These are phyloP conservation scores for Sporothrix pallida DNA, from an alignment of 2,329 filamentous ascomycete genomes.

Conservation along the genomic window DNA sequence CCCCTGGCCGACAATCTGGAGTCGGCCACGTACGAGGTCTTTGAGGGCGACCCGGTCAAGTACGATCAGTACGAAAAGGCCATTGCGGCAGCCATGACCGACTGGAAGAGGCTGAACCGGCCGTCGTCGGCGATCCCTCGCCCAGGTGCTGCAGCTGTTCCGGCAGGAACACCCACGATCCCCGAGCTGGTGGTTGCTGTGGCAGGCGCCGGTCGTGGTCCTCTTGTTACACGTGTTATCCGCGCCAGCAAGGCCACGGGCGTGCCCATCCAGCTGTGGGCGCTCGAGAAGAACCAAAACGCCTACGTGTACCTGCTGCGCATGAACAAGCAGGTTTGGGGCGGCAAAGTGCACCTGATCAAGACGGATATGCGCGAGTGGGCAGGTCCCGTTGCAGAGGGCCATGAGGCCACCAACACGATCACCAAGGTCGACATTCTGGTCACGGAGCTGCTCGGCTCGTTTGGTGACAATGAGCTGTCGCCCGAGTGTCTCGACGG, in stretches of 20 bases:
- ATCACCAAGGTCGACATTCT: conserved; percentile 84
- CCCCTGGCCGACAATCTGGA: conserved; percentile 95
- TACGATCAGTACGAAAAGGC: conserved; percentile 95
- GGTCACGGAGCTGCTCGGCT: conserved; percentile 90
- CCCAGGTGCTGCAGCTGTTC: conserved; percentile 54
- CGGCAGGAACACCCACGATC: conserved; percentile 34
- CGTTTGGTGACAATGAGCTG: conserved; percentile 95
- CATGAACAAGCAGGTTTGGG: conserved; percentile 85
- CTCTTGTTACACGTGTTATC: conserved; percentile 85
- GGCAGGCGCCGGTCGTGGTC: conserved; percentile 89
- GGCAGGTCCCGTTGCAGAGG: conserved; percentile 73
- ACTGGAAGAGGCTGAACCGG: conserved; percentile 76
- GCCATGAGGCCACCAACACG: conserved; percentile 52
- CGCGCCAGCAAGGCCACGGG: conserved; percentile 77
- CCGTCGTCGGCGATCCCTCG: conserved; percentile 71
- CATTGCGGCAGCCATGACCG: conserved; percentile 76
- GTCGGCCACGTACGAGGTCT: conserved; percentile 96
- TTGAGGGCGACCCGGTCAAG: conserved; percentile 97
- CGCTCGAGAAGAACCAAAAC: conserved; percentile 97
- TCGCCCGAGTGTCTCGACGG: conserved; percentile 94
- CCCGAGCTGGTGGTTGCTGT: conserved; percentile 77
- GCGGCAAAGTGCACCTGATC: conserved; percentile 78
- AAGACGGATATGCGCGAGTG: conserved; percentile 98
- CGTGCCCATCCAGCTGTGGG: conserved; percentile 84
- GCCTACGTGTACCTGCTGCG: conserved; percentile 90